A percentile compares a stretch with the other conserved stretches of the same genome.
Conservation (phyloP, 2,329 filamentous ascomycete species). For the Clonostachys rhizophaga region DNA sequence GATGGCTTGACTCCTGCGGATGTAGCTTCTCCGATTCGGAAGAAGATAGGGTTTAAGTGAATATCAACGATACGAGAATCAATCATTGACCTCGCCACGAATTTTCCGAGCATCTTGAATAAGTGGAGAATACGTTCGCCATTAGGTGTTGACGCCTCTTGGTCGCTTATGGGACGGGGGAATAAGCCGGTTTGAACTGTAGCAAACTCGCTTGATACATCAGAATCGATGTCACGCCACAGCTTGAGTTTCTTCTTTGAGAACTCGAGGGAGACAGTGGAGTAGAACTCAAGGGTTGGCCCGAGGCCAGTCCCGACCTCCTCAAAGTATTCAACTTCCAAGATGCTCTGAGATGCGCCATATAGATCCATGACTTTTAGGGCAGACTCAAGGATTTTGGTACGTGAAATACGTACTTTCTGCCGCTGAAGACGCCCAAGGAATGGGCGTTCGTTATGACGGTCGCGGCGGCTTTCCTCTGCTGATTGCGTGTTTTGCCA, state of each 20-base stretch:
- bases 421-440: constrained; percentile 88
- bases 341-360: constrained; percentile 88
- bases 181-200: constrained; percentile 84
- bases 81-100: constrained; percentile 96
- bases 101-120: constrained; percentile 93
- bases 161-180: constrained; percentile 81
- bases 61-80: constrained; percentile 97
- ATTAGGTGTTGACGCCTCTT: constrained; percentile 67
- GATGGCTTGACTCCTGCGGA: constrained; percentile 68
- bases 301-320: constrained; percentile 96
- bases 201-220: constrained; percentile 72
- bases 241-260: constrained; percentile 95
- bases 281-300: constrained; percentile 96
- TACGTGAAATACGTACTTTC: constrained; percentile 94
- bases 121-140: constrained; percentile 85
- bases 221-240: constrained; percentile 86
- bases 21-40: constrained; percentile 76
- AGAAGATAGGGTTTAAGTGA: constrained; percentile 96
- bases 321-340: constrained; percentile 98
- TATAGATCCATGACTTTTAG: constrained; percentile 99
- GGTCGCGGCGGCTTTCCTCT: constrained; percentile 76
- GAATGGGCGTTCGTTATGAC: constrained; percentile 87
- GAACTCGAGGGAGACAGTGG: constrained; percentile 94
- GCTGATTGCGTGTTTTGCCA: constrained; percentile 90
- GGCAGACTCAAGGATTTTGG: constrained; percentile 93